Evolutionary conservation across 306 rosid genomes (phyloP), one percentile per base, ranked within the genome.

Genomic region (Carpinus viminea): DNA sequence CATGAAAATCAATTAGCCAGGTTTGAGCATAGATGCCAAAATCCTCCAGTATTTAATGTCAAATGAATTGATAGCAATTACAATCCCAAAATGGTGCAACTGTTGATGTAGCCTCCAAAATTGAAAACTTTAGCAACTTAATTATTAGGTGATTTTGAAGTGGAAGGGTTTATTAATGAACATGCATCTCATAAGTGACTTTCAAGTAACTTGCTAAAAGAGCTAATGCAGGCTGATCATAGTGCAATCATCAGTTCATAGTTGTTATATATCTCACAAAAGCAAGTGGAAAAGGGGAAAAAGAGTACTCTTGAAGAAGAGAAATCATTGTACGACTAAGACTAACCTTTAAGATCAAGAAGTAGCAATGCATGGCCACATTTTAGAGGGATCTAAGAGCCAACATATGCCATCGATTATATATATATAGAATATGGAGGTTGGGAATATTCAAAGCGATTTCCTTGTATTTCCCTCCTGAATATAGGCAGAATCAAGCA

Each of bases 381-480:
- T 47, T 20, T 24, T 50, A 70, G 24, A 46, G 0, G 21, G 15
- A 41, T 20, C 65, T 70, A 76, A 46, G 74, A 76, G 20, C 76
- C 48, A 69, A 26, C 61, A 6, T 5, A 57, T 24, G 59, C 16
- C 21, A 17, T 12, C 56, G 45, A 26, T 43, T 8, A 75, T 31
- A 31, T 31, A 31, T 31, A 31, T 31, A 31, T 38, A 60, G 53
- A 56, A 75, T 26, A 74, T 48, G 26, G 43, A 68, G 72, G 36
- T 75, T 57, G 70, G 3, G 54, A 70, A 85, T 46, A 71, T 28
- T 79, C 82, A 76, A 54, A 64, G 87, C 26, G 84, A 81, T 66
- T 87, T 88, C 46, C 82, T 70, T 26, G 74, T 76, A 76, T 79
- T 91, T 53, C 79, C 89, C 65, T 76, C 81, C 81, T 78, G 81